Base-by-base conservation (phyloP, 352 stramenopile genomes). In the Pythium phragmitis region DNA sequence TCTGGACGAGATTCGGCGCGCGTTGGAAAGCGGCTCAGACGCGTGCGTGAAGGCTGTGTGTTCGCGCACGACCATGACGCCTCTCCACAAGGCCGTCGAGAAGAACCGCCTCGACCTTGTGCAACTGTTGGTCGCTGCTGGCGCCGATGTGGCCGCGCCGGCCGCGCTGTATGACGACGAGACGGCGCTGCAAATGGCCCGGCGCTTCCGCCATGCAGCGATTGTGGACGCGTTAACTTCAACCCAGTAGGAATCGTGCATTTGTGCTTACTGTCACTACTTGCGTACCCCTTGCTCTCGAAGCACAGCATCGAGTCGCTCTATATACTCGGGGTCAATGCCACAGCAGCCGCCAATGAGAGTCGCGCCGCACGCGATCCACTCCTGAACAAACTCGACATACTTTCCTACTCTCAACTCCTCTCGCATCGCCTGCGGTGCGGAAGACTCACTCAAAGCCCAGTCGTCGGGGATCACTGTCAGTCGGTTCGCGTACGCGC, bases 341-440 rank as follows among this genome's bases (percentile, higher is more conserved):
- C 89, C 91, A 71, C 89, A 98, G 73, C 92, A 98, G n/a, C 89
- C 92, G 33, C 89, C 92, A 33, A 97, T 78, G 53, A 97, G 57
- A 65, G 79, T 76, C 39, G 80, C 77, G 21, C 80, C 77, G 9
- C 89, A 63, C 5, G 72, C 26, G 19, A 94, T 67, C 87, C 87
- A 95, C 21, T 76, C 54, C 50, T 67, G 43, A 0, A 96, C 85
- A 78, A 95, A 96, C 0, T 82, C 37, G 3, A 46, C 52, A 49
- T 97, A 98, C 50, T 64, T 39, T 33, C 81, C 62, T 42, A 87
- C 77, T 54, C 76, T 62, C 56, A 98, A 59, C 67, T 98, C 92
- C 19, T 74, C 69, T 60, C 90, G 84, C 69, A 97, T 88, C 14
- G 89, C 66, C 70, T 98, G 92, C 23, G 89, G 68, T 54, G 76